Percentiles rank a stretch among this genome's conserved stretches.
These are phyloP conservation scores for Tephrocybe sp. DNA, from an alignment of 768 basidiomycete genomes.

Conservation along the genomic window DNA sequence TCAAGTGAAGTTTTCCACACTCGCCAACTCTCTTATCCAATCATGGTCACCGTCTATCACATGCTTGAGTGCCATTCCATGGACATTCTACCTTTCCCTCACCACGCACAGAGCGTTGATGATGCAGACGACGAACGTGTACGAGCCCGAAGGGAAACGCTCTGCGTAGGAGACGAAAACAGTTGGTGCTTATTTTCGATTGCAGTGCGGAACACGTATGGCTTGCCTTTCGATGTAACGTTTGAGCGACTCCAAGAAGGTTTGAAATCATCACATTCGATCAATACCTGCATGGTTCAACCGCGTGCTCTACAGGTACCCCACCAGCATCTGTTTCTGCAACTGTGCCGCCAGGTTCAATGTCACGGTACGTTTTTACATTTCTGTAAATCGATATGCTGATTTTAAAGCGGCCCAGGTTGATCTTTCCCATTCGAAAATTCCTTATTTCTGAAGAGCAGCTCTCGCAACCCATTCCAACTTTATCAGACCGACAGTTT, in stretches of 20 bases:
- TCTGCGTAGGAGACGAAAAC: constrained; percentile 46
- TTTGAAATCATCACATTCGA: constrained; percentile 21
- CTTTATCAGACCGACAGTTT: constrained; percentile 86
- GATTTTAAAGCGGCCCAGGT: too few relatives aligned
- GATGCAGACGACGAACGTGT: constrained; percentile 19
- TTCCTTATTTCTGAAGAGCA: constrained; percentile 57
- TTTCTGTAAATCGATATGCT: too few relatives aligned
- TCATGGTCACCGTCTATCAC: constrained; percentile 92
- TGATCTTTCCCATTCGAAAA: constrained; percentile 72
- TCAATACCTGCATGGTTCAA: constrained; percentile 1
- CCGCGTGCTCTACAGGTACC: constrained; percentile 31
- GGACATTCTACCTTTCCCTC: constrained; percentile 71
- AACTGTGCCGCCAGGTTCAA: constrained; percentile 85
- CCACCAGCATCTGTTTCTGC: constrained; percentile 43
- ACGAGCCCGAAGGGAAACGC: constrained; percentile 24
- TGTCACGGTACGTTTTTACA: constrained; percentile 61
- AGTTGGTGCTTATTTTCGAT: constrained; percentile 87
- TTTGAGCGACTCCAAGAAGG: constrained; percentile 69
- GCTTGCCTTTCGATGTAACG: constrained; percentile 85
- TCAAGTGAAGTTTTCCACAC: constrained; percentile 67
- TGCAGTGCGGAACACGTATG: constrained; percentile 91
- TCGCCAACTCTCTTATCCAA: constrained; percentile 83
- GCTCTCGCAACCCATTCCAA: constrained; percentile 72
- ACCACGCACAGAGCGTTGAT: constrained; percentile 16
- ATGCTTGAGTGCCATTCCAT: constrained; percentile 87